Conservation (phyloP, 1,139 yeast species). For the Suhomyces ambrosiae region DNA sequence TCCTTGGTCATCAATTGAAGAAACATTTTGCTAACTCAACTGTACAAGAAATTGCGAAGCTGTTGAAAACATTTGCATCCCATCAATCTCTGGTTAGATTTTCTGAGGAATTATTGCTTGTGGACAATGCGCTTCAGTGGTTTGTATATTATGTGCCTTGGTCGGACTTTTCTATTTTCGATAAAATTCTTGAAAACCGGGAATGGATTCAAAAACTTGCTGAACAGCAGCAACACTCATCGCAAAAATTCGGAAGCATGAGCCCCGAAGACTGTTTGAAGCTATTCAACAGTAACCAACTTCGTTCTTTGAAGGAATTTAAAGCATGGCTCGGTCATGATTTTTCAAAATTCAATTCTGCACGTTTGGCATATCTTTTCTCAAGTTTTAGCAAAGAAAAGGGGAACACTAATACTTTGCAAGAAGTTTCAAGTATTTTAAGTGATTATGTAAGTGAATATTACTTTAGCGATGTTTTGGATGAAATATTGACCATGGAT, state of each 20-base stretch:
- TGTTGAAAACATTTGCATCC: conserved; percentile 7
- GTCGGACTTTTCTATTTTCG: conserved; percentile 12
- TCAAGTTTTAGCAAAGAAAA: conserved; percentile 6
- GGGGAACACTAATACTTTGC: neutral
- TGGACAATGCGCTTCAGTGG: conserved; percentile 10
- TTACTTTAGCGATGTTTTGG: conserved; percentile 7
- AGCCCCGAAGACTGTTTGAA: neutral
- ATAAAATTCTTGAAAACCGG: conserved; percentile 9
- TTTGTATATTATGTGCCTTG: conserved; percentile 12
- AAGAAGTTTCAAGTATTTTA: conserved; percentile 2
- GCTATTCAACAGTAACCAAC: conserved; percentile 4
- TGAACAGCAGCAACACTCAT: neutral
- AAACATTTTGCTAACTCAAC: conserved; percentile 6
- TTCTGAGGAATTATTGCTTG: conserved; percentile 4
- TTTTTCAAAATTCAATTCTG: conserved; percentile 6
- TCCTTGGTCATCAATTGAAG: conserved; percentile 3
- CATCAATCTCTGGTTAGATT: conserved; percentile 7
- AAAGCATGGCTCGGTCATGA: conserved; percentile 9
- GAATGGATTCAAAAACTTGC: conserved; percentile 9
- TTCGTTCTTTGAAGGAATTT: conserved; percentile 6
- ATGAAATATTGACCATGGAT: neutral
- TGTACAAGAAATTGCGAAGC: conserved; percentile 3
- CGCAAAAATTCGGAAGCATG: conserved; percentile 1
- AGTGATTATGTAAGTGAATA: conserved; percentile 4
- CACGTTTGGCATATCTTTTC: conserved; percentile 6